phyloP scores from a whole-genome alignment of 805 yeast species.

The Saturnispora sanitii region DNA sequence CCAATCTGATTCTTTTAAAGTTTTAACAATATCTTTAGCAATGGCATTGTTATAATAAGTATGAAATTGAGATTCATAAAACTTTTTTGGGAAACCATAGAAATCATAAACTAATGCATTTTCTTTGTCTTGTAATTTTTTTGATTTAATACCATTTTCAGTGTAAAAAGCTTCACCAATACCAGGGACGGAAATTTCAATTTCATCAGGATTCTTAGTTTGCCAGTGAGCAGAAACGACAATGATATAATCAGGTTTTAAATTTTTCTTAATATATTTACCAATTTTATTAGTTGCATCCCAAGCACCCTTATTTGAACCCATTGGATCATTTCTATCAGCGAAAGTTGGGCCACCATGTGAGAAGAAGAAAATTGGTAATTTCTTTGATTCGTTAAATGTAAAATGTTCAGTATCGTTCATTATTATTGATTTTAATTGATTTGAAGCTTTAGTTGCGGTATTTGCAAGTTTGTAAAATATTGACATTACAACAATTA shows the following conservation, averaged over 20 bases:
- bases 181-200: constrained; percentile 42
- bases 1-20: constrained; percentile 36
- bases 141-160: constrained; percentile 12
- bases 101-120: constrained; percentile 65
- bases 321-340: constrained; percentile 39
- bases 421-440: constrained; percentile 11
- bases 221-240: constrained; percentile 79
- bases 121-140: constrained; percentile 26
- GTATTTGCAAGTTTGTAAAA: constrained; percentile 10
- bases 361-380: constrained; percentile 60
- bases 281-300: constrained; percentile 43
- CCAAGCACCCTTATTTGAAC: constrained; percentile 54
- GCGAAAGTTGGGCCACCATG: constrained; percentile 82
- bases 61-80: constrained; percentile 56
- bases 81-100: constrained; percentile 56
- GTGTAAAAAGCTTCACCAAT: constrained; percentile 15
- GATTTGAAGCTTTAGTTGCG: constrained; percentile 3
- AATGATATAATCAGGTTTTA: constrained; percentile 58
- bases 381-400: constrained; percentile 16
- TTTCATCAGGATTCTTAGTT: constrained; percentile 29
- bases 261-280: constrained; percentile 32
- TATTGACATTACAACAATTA: constrained; percentile 14
- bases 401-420: constrained; percentile 14
- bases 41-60: constrained; percentile 34
- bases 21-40: constrained; percentile 35